Evolutionary conservation across 768 basidiomycete genomes (phyloP), one percentile per base, ranked within the genome.

Genomic region (Terana coerulea): DNA sequence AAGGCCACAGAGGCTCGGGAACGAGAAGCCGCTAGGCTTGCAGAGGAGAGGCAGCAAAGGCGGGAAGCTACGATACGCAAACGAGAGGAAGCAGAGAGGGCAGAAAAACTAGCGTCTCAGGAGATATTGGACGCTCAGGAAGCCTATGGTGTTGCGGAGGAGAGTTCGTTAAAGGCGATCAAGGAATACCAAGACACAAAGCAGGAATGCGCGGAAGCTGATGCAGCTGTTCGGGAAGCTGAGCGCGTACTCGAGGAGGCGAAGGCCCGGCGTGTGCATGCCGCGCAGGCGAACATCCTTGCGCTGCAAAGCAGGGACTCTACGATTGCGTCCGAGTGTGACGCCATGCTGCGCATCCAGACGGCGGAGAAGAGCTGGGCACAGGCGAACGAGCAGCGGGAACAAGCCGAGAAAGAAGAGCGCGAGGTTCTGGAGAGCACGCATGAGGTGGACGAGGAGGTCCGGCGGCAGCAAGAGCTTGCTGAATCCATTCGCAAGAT

Each of bases 401-500:
- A 49, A 25, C 6, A 5, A 19, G 37, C 37, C 3, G 47, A 49
- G 35, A 15, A 28, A 21, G 37, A 41, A 11, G 39, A 40, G 31
- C 19, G 11, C 17, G 21, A 1, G 6, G 31, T 46, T 8, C 19
- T 46, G 8, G 49, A 50, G 29, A 29, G 42, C 29, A 40, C 26
- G 5, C 10, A 29, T 28, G 40, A 50, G n/a, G 19, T 42, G 3
- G 39, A 41, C 17, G 49, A 40, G 9, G 49, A 50, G 39, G 21
- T n/a, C 3, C 8, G 11, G 39, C 17, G 49, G 17, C 39, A 31
- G 29, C 3, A 24, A 19, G 49, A 40, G 39, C 39, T 50, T 12
- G 37, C 14, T 17, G 49, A 50, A 21, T 41, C 49, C 7, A 42
- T 50, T 5, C 4, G 49, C n/a, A 50, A 31, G 28, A 41, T 50